Percentiles rank a stretch among this genome's conserved stretches.
phyloP scores from a whole-genome alignment of 164 flowering plant species.

The Piper longum region DNA sequence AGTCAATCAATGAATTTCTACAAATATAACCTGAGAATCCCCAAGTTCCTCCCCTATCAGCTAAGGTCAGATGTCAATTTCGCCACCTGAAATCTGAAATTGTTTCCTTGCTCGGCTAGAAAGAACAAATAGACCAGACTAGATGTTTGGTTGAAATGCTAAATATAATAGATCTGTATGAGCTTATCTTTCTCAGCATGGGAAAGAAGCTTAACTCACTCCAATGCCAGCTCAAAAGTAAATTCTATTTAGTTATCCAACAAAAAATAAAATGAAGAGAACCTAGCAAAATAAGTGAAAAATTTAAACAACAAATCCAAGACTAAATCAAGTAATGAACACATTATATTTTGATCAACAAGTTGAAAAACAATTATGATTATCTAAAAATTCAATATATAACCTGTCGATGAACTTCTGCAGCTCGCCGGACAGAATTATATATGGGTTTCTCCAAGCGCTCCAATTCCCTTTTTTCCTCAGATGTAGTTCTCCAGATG shows the following conservation, averaged over 20 bases:
- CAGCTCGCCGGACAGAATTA: conserved; percentile 85
- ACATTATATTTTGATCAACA: not conserved
- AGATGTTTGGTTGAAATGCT: too few species aligned
- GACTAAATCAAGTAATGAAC: not conserved
- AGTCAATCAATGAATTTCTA: not conserved
- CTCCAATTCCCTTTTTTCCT: conserved; percentile 92
- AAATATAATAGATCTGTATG: too few species aligned
- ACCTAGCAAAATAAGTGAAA: not conserved
- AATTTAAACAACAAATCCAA: not conserved
- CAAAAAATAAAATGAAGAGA: too few species aligned
- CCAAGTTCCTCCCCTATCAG: not conserved
- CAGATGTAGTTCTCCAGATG: conserved; percentile 93
- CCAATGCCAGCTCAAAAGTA: too few species aligned
- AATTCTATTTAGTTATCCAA: too few species aligned
- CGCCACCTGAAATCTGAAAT: not conserved
- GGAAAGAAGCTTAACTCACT: too few species aligned
- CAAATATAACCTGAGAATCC: not conserved
- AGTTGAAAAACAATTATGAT: not conserved
- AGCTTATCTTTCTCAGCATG: too few species aligned
- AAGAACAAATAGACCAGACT: not conserved
- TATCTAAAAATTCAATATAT: not conserved
- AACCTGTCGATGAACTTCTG: conserved; percentile 99
- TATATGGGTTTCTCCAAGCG: conserved; percentile 80
- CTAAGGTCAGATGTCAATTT: not conserved
- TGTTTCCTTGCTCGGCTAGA: not conserved